Base-by-base conservation (phyloP, 2,329 filamentous ascomycete genomes). In the Lachnellula cervina region DNA sequence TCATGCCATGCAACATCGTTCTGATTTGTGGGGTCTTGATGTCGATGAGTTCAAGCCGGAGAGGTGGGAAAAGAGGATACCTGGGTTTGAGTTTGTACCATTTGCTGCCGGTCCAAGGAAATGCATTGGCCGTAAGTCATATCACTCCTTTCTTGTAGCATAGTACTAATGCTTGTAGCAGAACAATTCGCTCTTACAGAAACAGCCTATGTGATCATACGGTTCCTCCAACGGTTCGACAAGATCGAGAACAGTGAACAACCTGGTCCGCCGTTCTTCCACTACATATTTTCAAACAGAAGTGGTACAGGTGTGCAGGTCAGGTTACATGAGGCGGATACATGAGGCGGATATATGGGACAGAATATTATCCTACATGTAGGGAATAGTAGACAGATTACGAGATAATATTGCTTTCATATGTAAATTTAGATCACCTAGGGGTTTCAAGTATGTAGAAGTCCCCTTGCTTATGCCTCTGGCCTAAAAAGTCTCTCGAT, bases 131-230 rank as follows among this genome's bases (percentile, higher is more conserved):
- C 87, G 42, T 44, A 44, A 44, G 42, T 25, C 19, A 19, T 44
- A 19, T 14, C 13, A 21, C 42, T 32, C 28, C 2, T 19, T 23
- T n/a, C n/a, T 5, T 11, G 7, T 14, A 44, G 13, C 21, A 1
- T 6, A 19, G 5, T 11, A 21, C 42, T 19, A 16, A 44, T 19
- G 13, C 42, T 8, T 32, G 16, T 13, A 6, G 21, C 42, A 44
- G 42, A 91, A 76, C 86, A 91, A 71, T 91, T 90, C 68, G 88
- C 88, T 13, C 73, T 91, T 48, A 89, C 86, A 0, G 87, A 91
- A 75, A 87, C 87, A 74, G 74, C 74, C 40, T 90, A 91, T 67
- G 82, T 86, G 4, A 77, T 89, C 54, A 82, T 84, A 19, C 76
- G 88, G 42, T 67, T 92, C 62, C 82, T 90, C 67, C 88, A 92